Percentiles rank a stretch among this genome's conserved stretches.
Conservation (phyloP, 2,329 filamentous ascomycete species). For the Cadophora gregata region DNA sequence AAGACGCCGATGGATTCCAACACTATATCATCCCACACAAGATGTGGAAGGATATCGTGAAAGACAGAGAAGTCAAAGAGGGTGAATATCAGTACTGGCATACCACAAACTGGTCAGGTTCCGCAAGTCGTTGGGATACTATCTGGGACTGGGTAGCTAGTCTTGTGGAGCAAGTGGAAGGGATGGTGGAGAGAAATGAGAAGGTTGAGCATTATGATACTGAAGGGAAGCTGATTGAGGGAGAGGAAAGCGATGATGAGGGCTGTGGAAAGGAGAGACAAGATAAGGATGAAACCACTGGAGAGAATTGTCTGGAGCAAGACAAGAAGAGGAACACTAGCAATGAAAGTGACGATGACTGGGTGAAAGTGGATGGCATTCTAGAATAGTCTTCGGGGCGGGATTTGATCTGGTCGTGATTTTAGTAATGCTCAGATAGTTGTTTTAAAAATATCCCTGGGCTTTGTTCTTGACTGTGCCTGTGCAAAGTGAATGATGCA, state of each 20-base stretch:
- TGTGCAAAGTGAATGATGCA: background rate
- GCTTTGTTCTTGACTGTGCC: background rate
- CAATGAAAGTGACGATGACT: background rate
- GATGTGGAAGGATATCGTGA: slow-evolving; percentile 19
- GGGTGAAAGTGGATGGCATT: background rate
- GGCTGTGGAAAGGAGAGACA: background rate
- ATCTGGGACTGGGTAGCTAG: slow-evolving; percentile 22
- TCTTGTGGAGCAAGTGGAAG: slow-evolving; percentile 26
- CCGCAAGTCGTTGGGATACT: slow-evolving; percentile 12
- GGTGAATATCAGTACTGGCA: slow-evolving; percentile 25
- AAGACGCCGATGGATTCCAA: slow-evolving; percentile 15
- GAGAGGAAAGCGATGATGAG: slow-evolving; percentile 2
- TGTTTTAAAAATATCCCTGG: background rate
- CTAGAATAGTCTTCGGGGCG: too few species aligned
- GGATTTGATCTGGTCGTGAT: background rate
- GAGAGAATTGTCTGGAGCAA: background rate
- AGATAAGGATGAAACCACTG: background rate
- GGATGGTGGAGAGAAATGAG: slow-evolving; percentile 13
- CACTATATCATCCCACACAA: slow-evolving; percentile 21
- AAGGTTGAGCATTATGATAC: slow-evolving; percentile 5
- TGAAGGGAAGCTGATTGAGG: background rate
- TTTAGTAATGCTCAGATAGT: background rate
- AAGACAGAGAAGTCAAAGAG: slow-evolving; percentile 12
- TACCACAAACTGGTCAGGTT: slow-evolving; percentile 9
- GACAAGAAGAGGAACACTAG: background rate